phyloP scores from a whole-genome alignment of 2,329 filamentous ascomycete species.

The Metarhizium brunneum region DNA sequence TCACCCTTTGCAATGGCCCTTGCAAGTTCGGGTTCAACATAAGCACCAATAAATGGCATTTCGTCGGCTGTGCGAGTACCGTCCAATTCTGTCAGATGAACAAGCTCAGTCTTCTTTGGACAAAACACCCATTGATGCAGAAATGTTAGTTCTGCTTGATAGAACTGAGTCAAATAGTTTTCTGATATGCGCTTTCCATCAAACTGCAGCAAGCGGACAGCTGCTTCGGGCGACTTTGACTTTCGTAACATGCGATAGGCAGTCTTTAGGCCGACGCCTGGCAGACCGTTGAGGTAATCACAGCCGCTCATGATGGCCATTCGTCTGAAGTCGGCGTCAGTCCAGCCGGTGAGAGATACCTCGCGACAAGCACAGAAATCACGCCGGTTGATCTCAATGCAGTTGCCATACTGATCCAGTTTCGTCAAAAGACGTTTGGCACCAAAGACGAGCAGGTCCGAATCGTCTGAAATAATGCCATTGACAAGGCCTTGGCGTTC shows the following conservation, averaged over 20 bases:
- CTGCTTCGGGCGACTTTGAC: slow-evolving; percentile 75
- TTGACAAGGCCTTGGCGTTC: slow-evolving; percentile 76
- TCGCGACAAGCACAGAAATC: slow-evolving; percentile 87
- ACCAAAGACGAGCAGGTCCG: slow-evolving; percentile 90
- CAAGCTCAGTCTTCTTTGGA: slow-evolving; percentile 58
- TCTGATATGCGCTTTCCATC: slow-evolving; percentile 80
- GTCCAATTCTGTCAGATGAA: slow-evolving; percentile 63
- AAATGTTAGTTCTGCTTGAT: slow-evolving; percentile 85
- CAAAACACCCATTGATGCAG: slow-evolving; percentile 93
- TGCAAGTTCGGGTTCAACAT: slow-evolving; percentile 61
- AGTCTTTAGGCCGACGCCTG: slow-evolving; percentile 83
- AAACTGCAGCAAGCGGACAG: slow-evolving; percentile 76
- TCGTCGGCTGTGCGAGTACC: slow-evolving; percentile 54
- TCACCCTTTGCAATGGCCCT: slow-evolving; percentile 70
- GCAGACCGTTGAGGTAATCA: slow-evolving; percentile 84
- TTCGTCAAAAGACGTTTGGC: slow-evolving; percentile 87
- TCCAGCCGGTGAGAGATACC: slow-evolving; percentile 84
- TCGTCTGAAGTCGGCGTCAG: slow-evolving; percentile 77
- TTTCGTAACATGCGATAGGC: slow-evolving; percentile 86
- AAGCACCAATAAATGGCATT: slow-evolving; percentile 73
- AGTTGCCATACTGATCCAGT: slow-evolving; percentile 86
- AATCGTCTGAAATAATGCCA: slow-evolving; percentile 93
- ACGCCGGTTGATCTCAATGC: slow-evolving; percentile 79
- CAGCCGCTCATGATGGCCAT: slow-evolving; percentile 98
- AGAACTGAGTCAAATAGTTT: slow-evolving; percentile 73